A percentile compares a stretch with the other conserved stretches of the same genome.
These are phyloP conservation scores for Priceomyces castillae DNA, from an alignment of 805 yeast species.

Conservation along the genomic window DNA sequence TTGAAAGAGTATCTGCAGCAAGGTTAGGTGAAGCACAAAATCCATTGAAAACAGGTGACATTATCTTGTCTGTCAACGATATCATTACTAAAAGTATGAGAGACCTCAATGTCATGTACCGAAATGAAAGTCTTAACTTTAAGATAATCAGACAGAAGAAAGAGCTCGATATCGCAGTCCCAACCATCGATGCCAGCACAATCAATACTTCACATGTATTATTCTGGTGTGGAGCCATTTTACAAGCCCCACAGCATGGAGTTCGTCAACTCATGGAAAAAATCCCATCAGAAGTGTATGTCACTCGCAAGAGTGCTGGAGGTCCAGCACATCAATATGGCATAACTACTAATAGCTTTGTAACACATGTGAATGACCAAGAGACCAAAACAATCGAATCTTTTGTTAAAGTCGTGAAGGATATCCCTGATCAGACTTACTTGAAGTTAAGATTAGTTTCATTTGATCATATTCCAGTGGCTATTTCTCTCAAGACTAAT, in stretches of 20 bases:
- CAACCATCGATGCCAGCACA: conserved; percentile 58
- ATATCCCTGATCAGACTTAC: conserved; percentile 75
- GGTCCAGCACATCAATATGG: conserved; percentile 87
- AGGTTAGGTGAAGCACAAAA: conserved; percentile 21
- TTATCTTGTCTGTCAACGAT: conserved; percentile 68
- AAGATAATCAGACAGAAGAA: conserved; percentile 70
- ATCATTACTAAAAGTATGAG: conserved; percentile 61
- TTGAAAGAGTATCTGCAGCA: conserved; percentile 62
- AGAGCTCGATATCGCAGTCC: conserved; percentile 58
- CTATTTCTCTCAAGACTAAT: conserved; percentile 80
- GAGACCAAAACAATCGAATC: conserved; percentile 68
- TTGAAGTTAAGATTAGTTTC: conserved; percentile 78
- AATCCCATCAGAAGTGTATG: conserved; percentile 81
- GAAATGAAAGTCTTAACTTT: conserved; percentile 47
- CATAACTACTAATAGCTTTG: conserved; percentile 74
- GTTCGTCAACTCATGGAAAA: conserved; percentile 79
- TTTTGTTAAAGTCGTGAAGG: conserved; percentile 63
- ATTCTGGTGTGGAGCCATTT: conserved; percentile 77
- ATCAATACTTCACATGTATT: conserved; percentile 65
- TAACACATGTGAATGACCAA: conserved; percentile 81
- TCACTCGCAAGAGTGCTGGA: conserved; percentile 70
- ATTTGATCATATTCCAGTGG: conserved; percentile 83
- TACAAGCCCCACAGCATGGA: conserved; percentile 91
- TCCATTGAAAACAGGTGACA: conserved; percentile 65
- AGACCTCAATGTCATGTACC: conserved; percentile 56